Base-by-base conservation (phyloP, 768 basidiomycete species). In the Leccinellum rugosiceps region DNA sequence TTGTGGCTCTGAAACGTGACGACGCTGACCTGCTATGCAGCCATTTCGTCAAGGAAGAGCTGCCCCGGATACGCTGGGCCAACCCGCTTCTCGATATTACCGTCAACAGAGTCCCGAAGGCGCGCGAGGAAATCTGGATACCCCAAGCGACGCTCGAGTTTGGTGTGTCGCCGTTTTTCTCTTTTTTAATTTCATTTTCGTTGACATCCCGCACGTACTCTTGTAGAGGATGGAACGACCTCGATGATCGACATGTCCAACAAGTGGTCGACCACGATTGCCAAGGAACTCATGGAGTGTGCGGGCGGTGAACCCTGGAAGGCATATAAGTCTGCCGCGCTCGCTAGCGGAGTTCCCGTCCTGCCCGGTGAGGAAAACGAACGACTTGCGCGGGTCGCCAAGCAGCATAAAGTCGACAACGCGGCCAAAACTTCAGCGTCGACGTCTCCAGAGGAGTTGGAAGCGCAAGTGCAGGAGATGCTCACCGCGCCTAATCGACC, bases 21-120 rank as follows among this genome's bases (percentile, higher is more conserved):
- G 4, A n/a, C n/a, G n/a, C 17, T 15, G 17, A 53, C 53, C 50
- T 31, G 32, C 15, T 35, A 17, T 17, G 49, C 57, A 90, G 91
- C 46, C 85, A 90, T 75, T 92, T 93, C 61, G 79, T 88, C 38
- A 89, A 88, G 66, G 84, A 92, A 41, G 80, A 88, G n/a, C 73
- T 93, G 0, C 88, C 88, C 1, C 78, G 88, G 30, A 88, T 93
- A 76, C 86, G 83, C 11, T 91, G 82, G 69, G 86, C 83, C 1
- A 92, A 93, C 64, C 90, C 90, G 0, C 68, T 76, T 8, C 64
- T 92, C 25, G 75, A 80, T 30, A 84, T 93, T 34, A 72, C 80
- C 31, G 81, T 91, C 0, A 77, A 79, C 60, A 84, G 78, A 58
- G 71, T 78, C 45, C 74, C 71, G 31, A 89, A 88, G 71, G 73